Evolutionary conservation across 2,329 filamentous ascomycete genomes (phyloP).

Genomic region (Fusarium papillatum): DNA sequence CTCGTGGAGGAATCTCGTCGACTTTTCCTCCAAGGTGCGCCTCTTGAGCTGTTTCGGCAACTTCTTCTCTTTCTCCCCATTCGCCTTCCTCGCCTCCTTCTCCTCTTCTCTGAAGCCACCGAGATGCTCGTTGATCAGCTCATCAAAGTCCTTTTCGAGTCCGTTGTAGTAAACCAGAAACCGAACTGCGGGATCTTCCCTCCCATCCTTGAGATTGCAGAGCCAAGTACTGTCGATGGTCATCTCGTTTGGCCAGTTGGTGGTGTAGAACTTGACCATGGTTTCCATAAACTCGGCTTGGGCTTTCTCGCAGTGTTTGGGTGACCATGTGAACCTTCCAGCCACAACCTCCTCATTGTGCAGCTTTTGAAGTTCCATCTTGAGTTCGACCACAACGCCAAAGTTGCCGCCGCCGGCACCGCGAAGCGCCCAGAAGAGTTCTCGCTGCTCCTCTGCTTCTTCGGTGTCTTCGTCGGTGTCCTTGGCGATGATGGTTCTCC

Average conservation of each 20-base stretch:
- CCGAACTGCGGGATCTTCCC: conserved; percentile 7
- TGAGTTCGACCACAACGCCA: conserved; percentile 52
- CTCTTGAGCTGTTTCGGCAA: conserved; percentile 39
- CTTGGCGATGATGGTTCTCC: neutral
- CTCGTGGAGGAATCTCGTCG: neutral
- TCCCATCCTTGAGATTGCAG: conserved; percentile 17
- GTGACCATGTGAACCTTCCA: conserved; percentile 43
- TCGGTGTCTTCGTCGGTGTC: conserved; percentile 19
- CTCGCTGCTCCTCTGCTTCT: neutral
- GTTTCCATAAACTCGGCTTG: conserved; percentile 15
- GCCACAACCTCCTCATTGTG: conserved; percentile 29
- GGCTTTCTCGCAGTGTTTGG: neutral
- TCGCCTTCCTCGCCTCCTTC: neutral
- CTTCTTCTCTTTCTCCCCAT: neutral
- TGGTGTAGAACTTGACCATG: conserved; percentile 44
- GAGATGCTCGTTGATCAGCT: conserved; percentile 10
- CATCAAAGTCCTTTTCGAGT: conserved; percentile 4
- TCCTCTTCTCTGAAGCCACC: neutral
- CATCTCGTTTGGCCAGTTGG: conserved; percentile 42
- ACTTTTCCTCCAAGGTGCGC: conserved; percentile 3
- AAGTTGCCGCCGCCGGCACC: conserved; percentile 57
- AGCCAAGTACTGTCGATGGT: conserved; percentile 45
- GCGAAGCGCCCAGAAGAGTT: conserved; percentile 55
- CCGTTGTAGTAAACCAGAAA: conserved; percentile 35
- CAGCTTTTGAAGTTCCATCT: conserved; percentile 40